phyloP scores from a whole-genome alignment of 1,284 basidiomycete genomes.

The Irpex sp. region DNA sequence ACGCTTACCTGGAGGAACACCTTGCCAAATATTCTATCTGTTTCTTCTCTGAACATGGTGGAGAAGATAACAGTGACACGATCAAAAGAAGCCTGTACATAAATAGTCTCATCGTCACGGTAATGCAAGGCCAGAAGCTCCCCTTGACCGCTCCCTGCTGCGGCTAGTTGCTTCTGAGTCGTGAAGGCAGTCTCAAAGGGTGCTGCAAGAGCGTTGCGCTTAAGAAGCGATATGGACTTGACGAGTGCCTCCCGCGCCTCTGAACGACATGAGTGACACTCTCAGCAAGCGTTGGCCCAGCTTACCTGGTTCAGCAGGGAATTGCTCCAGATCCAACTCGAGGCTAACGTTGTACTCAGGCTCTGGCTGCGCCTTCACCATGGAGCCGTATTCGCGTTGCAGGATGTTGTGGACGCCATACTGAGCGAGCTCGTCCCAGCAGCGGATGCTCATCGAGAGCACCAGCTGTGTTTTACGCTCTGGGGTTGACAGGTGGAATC shows the following conservation, averaged over 20 bases:
- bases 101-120: slow-evolving; percentile 96
- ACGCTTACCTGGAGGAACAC: slow-evolving; percentile 87
- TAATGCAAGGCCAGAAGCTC: slow-evolving; percentile 94
- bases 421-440: slow-evolving; percentile 91
- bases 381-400: slow-evolving; percentile 79
- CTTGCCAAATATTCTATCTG: slow-evolving; percentile 94
- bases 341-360: slow-evolving; percentile 90
- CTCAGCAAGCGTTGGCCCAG: slow-evolving; percentile 15
- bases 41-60: slow-evolving; percentile 96
- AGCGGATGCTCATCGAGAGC: slow-evolving; percentile 95
- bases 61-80: slow-evolving; percentile 98
- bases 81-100: slow-evolving; percentile 89
- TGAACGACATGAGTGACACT: slow-evolving; percentile 28
- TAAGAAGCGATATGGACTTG: slow-evolving; percentile 81
- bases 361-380: slow-evolving; percentile 65
- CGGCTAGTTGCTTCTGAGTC: slow-evolving; percentile 84
- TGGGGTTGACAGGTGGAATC: slow-evolving; percentile 90
- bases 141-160: slow-evolving; percentile 60
- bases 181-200: slow-evolving; percentile 92
- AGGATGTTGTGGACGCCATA: slow-evolving; percentile 87
- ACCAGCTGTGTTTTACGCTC: slow-evolving; percentile 79
- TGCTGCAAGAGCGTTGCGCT: slow-evolving; percentile 92
- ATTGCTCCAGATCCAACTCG: slow-evolving; percentile 82
- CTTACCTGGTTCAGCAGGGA: slow-evolving; percentile 80
- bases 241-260: slow-evolving; percentile 81